Base-by-base conservation (phyloP, 2,329 filamentous ascomycete species). In the Nemania diffusa region DNA sequence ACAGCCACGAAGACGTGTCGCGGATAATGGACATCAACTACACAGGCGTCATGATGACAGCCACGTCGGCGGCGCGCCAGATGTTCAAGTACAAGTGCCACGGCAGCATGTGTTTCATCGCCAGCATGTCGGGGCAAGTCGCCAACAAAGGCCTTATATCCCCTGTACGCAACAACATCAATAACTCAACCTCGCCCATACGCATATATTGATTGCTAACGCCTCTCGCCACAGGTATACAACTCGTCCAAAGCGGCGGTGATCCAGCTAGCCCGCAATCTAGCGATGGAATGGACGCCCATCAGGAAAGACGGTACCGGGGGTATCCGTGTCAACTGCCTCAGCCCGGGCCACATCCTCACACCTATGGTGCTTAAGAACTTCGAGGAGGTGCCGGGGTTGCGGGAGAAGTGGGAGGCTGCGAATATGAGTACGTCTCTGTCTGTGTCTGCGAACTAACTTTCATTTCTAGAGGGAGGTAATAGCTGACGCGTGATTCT, bases 361-460 rank as follows among this genome's bases (percentile, higher is more conserved):
- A 91, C 89, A 1, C 87, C 88, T 1, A 94, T 94, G 92, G 91
- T 92, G 0, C 84, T 89, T 74, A 85, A 87, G 72, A 84, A 92
- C 53, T 92, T 94, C 72, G 83, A 88, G 68, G 84, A 91, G 71
- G 90, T 87, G 22, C 91, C 91, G 0, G 88, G 90, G 40, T 79
- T 84, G 42, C 78, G 77, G 61, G 77, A 81, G 57, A 84, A 87
- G 62, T 94, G 91, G 91, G 87, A 90, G 60, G 86, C 83, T 63
- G 88, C 92, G 79, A 93, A 92, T 75, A 93, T 93, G 91, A 83
- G 72, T 73, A 70, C 11, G 71, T 64, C 5, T 50, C 15, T 37
- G 3, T 20, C 37, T 4, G 22, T 27, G 2, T 48, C 37, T 6
- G 4, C 9, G 1, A 5, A 24, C 46, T 27, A 11, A 20, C n/a